These are phyloP conservation scores for Trifolium pratense DNA, from an alignment of 306 rosid species.

Conservation along the genomic window DNA sequence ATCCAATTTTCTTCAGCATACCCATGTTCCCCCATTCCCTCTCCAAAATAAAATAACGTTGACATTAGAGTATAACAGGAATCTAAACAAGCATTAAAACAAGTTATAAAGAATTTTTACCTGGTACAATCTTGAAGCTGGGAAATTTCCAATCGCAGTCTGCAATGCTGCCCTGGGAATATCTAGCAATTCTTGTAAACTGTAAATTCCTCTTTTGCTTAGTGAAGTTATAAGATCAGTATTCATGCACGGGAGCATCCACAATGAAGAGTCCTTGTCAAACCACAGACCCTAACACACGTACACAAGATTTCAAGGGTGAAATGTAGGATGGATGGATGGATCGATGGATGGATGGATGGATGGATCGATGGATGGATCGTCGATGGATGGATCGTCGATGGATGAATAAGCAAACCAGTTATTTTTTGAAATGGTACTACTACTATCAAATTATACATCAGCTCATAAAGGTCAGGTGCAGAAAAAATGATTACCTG, in stretches of 20 bases:
- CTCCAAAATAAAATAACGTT: neutral
- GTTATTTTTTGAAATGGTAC: neutral
- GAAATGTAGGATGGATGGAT: neutral
- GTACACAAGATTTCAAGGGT: constrained; percentile 37
- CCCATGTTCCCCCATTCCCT: neutral
- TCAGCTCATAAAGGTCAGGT: constrained; percentile 11
- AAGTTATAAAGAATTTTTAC: constrained; percentile 46
- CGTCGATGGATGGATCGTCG: too few species aligned
- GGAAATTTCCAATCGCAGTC: constrained; percentile 65
- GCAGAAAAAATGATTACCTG: constrained; percentile 65
- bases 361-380: too few species aligned
- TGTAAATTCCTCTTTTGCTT: constrained; percentile 57
- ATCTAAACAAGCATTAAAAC: constrained; percentile 34
- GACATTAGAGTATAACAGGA: neutral
- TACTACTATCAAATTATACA: constrained; percentile 32
- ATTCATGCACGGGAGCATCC: constrained; percentile 96
- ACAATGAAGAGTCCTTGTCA: constrained; percentile 75
- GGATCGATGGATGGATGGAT: too few species aligned
- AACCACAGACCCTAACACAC: constrained; percentile 86
- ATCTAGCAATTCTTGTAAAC: constrained; percentile 69
- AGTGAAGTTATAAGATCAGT: constrained; percentile 63
- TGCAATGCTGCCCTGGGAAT: constrained; percentile 72
- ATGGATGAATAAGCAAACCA: neutral
- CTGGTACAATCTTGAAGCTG: constrained; percentile 77
- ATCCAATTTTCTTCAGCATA: constrained; percentile 5